Evolutionary conservation across 169 alveolate genomes (phyloP).

Genomic region (Plasmodium vinckei): DNA sequence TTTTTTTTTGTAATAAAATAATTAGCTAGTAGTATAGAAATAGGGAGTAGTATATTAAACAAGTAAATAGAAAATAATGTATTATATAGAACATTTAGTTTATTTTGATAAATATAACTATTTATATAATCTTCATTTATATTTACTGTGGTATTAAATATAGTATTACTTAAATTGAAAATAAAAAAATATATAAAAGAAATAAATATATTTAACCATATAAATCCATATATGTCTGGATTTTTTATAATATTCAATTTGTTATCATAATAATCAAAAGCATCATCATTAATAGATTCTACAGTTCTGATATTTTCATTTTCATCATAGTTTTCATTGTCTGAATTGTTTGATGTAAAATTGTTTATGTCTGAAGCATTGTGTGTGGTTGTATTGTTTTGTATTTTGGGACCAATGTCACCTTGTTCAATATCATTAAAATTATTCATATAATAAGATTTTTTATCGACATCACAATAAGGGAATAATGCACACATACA

Average conservation of each 20-base stretch:
- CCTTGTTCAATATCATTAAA: constrained; percentile 38
- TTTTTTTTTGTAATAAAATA: constrained; percentile 28
- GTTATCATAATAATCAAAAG: constrained; percentile 59
- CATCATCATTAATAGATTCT: constrained; percentile 41
- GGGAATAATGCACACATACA: constrained; percentile 74
- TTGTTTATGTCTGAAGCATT: background rate
- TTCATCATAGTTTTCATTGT: constrained; percentile 31
- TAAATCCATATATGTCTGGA: constrained; percentile 69
- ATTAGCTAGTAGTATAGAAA: constrained; percentile 7
- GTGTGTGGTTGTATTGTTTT: background rate
- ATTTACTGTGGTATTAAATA: background rate
- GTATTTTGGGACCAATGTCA: background rate
- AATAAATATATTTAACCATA: constrained; percentile 56
- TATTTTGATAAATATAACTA: constrained; percentile 11
- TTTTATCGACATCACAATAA: constrained; percentile 46
- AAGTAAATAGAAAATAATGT: constrained; percentile 21
- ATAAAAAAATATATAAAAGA: constrained; percentile 47
- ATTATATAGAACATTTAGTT: constrained; percentile 24
- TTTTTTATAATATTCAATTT: constrained; percentile 46
- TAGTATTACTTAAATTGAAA: constrained; percentile 40
- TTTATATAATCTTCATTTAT: background rate
- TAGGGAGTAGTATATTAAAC: constrained; percentile 19
- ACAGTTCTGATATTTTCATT: constrained; percentile 38
- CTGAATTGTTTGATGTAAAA: background rate
- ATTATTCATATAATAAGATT: constrained; percentile 16